Conservation (phyloP, 352 stramenopile genomes). For the Phytophthora agathidicida region DNA sequence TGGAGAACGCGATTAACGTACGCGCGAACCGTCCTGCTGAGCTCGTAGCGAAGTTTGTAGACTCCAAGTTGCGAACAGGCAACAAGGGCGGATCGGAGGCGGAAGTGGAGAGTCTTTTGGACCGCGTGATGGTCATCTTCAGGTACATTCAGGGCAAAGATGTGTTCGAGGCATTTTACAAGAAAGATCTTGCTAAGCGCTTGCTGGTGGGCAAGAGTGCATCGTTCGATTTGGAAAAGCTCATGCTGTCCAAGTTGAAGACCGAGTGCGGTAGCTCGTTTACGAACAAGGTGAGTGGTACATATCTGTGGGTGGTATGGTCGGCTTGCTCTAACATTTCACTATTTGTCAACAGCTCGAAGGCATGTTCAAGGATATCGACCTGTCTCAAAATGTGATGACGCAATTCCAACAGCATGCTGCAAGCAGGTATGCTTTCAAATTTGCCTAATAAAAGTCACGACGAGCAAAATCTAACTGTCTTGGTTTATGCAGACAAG, state of each 20-base stretch:
- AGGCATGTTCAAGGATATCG: constrained; percentile 99
- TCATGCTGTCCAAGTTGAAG: constrained; percentile 98
- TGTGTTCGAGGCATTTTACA: constrained; percentile 99
- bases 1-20: constrained; percentile 91
- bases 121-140: constrained; percentile 96
- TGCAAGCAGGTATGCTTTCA: constrained; percentile 65
- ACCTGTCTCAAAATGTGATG: constrained; percentile 96
- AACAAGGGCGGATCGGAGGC: constrained; percentile 87
- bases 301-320: background rate
- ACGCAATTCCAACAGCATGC: constrained; percentile 87
- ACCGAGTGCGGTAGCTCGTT: constrained; percentile 97
- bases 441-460: background rate
- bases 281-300: constrained; percentile 91
- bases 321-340: constrained; percentile 9
- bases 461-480: background rate
- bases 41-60: constrained; percentile 92
- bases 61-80: constrained; percentile 86
- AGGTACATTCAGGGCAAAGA: constrained; percentile 97
- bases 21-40: constrained; percentile 87
- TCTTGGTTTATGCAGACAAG: constrained; percentile 35
- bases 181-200: constrained; percentile 97
- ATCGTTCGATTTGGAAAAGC: constrained; percentile 95
- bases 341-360: constrained; percentile 83
- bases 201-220: constrained; percentile 92
- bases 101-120: constrained; percentile 89